Evolutionary conservation across 257 asterid genomes (phyloP), one percentile per base, ranked within the genome.

Genomic region (Nicotiana noctiflora): DNA sequence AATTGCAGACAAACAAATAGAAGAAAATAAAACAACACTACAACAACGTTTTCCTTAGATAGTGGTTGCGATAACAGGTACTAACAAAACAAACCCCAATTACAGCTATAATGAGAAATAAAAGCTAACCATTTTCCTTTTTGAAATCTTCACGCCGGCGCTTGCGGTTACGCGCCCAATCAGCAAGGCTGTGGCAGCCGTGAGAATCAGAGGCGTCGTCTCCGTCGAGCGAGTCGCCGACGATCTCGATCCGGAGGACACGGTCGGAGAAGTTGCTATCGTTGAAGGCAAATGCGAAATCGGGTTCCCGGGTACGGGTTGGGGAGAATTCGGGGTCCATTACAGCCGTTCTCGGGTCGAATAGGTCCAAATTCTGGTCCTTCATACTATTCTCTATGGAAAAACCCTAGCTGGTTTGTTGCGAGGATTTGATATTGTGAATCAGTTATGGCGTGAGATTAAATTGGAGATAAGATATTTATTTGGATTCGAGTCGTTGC

Each of bases 281-380:
- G 46, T 81, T 60, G 29, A 72, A 81, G 51, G 80, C 83, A 29
- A 81, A 81, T n/a, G 52, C 79, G 19, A 81, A 81, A 81, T 81
- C 83, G 44, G 57, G 59, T 52, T 31, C 55, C 11, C 21, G 37
- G 40, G 68, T 57, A 77, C n/a, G 15, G 5, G 81, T 57, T 10
- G 66, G 81, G 21, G 68, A 77, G 56, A 57, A 57, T 7, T 44
- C 68, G 8, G 78, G 78, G 61, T 29, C 82, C 60, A 56, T 52
- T 29, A 70, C 72, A 6, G 60, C 79, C 66, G 27, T 29, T 19
- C 57, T 68, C 46, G 49, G 72, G 79, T 81, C 52, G 19, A 81
- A 68, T 8, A 81, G 44, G 61, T 81, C 80, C 67, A 81, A 40
- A 68, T 70, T 81, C 72, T 55, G 32, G 11, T 55, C 70, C 56